phyloP scores from a whole-genome alignment of 345 rosid genomes.

The Murraya koenigii region DNA sequence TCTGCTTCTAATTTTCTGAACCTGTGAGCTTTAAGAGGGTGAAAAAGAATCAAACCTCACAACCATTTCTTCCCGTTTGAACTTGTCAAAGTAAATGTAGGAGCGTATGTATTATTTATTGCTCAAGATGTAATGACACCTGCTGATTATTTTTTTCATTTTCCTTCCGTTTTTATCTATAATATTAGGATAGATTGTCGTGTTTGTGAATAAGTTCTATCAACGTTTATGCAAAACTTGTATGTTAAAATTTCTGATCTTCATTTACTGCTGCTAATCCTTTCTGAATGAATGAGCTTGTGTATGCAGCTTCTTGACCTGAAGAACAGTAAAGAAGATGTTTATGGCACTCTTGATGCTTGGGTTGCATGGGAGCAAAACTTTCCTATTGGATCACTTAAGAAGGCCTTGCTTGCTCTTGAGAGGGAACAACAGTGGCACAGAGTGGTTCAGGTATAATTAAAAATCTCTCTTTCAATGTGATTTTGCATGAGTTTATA shows the following conservation, averaged over 20 bases:
- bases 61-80: not conserved
- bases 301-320: conserved; percentile 66
- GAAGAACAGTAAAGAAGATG: conserved; percentile 72
- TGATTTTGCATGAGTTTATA: not conserved
- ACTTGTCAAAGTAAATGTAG: not conserved
- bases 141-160: too few relatives aligned
- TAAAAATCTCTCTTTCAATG: conserved; percentile 7
- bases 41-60: not conserved
- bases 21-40: not conserved
- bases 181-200: too few relatives aligned
- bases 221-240: too few relatives aligned
- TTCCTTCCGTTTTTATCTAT: too few relatives aligned
- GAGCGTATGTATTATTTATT: not conserved
- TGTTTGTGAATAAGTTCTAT: too few relatives aligned
- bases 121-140: not conserved
- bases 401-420: conserved; percentile 60
- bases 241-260: too few relatives aligned
- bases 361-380: conserved; percentile 96
- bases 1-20: not conserved
- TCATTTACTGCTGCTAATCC: too few relatives aligned
- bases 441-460: conserved; percentile 71
- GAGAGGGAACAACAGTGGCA: conserved; percentile 94
- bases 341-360: conserved; percentile 90
- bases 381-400: conserved; percentile 78
- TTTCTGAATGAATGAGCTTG: not conserved